A percentile compares a stretch with the other conserved stretches of the same genome.
Conservation (phyloP, 2,329 filamentous ascomycete genomes). For the Xylaria sp. region DNA sequence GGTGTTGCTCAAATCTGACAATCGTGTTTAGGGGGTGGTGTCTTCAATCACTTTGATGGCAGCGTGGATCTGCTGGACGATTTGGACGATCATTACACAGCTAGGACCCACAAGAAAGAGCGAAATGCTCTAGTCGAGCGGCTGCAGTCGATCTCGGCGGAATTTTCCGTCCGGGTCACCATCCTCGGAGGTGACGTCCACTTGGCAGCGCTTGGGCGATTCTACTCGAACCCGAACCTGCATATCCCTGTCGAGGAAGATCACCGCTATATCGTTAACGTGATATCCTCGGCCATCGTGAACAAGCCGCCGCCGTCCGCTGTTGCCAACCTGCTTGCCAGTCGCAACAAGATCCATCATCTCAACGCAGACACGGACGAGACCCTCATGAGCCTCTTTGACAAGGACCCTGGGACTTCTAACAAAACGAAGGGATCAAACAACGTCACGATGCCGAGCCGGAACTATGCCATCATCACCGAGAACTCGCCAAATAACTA, state of each 20-base stretch:
- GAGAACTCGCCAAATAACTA: constrained; percentile 74
- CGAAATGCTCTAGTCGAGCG: constrained; percentile 76
- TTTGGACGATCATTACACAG: constrained; percentile 94
- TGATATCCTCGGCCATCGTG: constrained; percentile 92
- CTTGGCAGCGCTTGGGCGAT: constrained; percentile 86
- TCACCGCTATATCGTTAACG: constrained; percentile 92
- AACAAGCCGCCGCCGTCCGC: constrained; percentile 88
- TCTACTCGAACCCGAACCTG: constrained; percentile 89
- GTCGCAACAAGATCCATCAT: constrained; percentile 81
- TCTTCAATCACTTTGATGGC: constrained; percentile 95
- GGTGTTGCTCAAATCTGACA: constrained; percentile 18
- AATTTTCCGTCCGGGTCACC: constrained; percentile 89
- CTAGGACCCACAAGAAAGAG: constrained; percentile 87
- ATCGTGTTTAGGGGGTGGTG: constrained; percentile 61
- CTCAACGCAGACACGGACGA: constrained; percentile 78
- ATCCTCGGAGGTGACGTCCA: constrained; percentile 95
- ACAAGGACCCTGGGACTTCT: constrained; percentile 78
- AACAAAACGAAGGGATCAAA: constrained; percentile 77
- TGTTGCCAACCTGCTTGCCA: constrained; percentile 88
- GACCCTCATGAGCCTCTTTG: constrained; percentile 90
- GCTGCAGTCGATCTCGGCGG: constrained; percentile 80
- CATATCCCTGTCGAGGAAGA: constrained; percentile 78
- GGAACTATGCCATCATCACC: constrained; percentile 90
- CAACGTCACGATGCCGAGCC: constrained; percentile 85
- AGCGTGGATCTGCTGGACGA: constrained; percentile 91